Base-by-base conservation (phyloP, 2,329 filamentous ascomycete genomes). In the Alternaria arborescens region DNA sequence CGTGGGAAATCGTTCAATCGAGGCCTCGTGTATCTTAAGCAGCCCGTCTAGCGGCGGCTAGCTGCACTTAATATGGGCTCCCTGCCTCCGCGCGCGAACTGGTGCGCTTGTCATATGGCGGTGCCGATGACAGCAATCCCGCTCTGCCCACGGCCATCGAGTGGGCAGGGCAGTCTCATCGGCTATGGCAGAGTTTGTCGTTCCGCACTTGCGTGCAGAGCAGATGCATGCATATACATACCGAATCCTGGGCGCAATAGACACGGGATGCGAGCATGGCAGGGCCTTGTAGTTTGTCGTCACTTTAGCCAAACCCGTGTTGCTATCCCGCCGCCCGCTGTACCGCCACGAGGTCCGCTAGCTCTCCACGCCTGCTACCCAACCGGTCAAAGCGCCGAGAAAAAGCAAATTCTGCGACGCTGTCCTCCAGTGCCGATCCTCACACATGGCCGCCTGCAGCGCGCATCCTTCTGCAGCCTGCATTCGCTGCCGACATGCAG, bases 1-100 rank as follows among this genome's bases (percentile, higher is more conserved):
- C 75, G 76, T 77, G 76, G 75, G 70, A 75, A 71, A 77, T 77
- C 71, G 73, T 73, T 74, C 69, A 76, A 75, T 75, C 72, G 75
- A 73, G 73, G 66, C 71, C 70, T 77, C 75, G 74, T 77, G 72
- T 74, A 77, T 78, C 75, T 75, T 57, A 36, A 67, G 65, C 71
- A 70, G 64, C 61, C 68, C 60, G 53, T 64, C 65, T 75, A 76
- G 74, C 74, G 73, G 72, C 74, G 74, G 74, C 73, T 75, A 75
- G 69, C 67, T 67, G 74, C 73, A 71, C 72, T 69, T 70, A 67
- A 71, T 73, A 71, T 72, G 71, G 67, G 56, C 59, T 62, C 65
- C 69, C 65, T 66, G 64, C 55, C 64, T 62, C 61, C 59, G 64
- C 63, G 58, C 64, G 65, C 60, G 63, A 68, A 70, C 68, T 66